Conservation (phyloP, 768 basidiomycete genomes). For the Pulveroboletus frians region DNA sequence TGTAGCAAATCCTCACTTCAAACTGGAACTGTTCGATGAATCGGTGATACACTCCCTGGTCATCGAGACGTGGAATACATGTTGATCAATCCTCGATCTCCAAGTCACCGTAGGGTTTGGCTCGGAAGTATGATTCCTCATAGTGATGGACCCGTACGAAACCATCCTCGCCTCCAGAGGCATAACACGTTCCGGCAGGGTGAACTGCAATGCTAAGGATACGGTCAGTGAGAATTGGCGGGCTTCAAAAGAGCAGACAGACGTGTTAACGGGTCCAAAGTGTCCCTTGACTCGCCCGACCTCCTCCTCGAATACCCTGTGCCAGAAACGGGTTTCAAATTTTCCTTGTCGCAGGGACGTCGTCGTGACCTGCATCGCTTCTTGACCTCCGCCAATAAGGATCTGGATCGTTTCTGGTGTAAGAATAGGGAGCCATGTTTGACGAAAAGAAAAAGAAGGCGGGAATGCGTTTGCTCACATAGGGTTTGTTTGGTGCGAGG, state of each 20-base stretch:
- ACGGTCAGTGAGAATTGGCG: slow-evolving; percentile 2
- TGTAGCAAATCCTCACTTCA: not conserved
- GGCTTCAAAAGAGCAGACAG: slow-evolving; percentile 30
- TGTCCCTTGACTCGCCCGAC: slow-evolving; percentile 96
- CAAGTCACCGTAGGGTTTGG: slow-evolving; percentile 86
- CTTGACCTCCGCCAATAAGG: slow-evolving; percentile 93
- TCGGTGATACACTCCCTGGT: slow-evolving; percentile 7
- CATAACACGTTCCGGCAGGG: slow-evolving; percentile 81
- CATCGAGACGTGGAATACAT: slow-evolving; percentile 6
- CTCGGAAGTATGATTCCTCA: slow-evolving; percentile 91
- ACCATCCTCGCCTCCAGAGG: slow-evolving; percentile 96
- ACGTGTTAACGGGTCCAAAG: slow-evolving; percentile 97
- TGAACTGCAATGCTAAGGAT: slow-evolving; percentile 79
- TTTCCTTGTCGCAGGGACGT: slow-evolving; percentile 92
- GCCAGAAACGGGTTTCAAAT: slow-evolving; percentile 98
- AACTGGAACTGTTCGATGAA: not conserved
- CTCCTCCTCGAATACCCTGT: slow-evolving; percentile 94
- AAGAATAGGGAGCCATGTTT: not conserved
- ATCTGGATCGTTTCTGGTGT: slow-evolving; percentile 42
- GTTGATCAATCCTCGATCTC: slow-evolving; percentile 58
- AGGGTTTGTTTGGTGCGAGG: slow-evolving; percentile 77
- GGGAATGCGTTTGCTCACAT: slow-evolving; percentile 43
- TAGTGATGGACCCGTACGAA: slow-evolving; percentile 89
- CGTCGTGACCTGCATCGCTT: slow-evolving; percentile 95
- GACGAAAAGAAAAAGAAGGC: not conserved